A percentile compares a stretch with the other conserved stretches of the same genome.
phyloP scores from a whole-genome alignment of 2,329 filamentous ascomycete species.

The Aspergillus cejpii region DNA sequence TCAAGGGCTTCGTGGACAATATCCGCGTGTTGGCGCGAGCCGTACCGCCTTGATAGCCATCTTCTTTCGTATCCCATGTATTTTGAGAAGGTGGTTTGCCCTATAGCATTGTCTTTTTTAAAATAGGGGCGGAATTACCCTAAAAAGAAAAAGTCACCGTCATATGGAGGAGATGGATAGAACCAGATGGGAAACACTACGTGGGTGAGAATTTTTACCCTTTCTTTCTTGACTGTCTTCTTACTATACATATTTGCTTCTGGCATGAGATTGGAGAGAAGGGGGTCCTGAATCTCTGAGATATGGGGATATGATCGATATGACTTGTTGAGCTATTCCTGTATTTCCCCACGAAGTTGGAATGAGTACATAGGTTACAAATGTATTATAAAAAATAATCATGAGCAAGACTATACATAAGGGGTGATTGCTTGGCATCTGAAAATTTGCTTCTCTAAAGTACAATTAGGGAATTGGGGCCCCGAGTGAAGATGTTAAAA shows the following conservation, averaged over 20 bases:
- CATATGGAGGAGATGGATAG: too few relatives aligned
- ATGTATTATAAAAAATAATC: too few relatives aligned
- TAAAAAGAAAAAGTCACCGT: too few relatives aligned
- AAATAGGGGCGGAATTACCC: too few relatives aligned
- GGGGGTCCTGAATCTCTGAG: too few relatives aligned
- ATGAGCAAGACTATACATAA: too few relatives aligned
- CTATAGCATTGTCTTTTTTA: too few relatives aligned
- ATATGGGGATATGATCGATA: neutral
- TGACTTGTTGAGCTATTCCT: neutral
- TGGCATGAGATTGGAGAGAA: too few relatives aligned
- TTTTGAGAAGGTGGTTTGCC: constrained; percentile 11
- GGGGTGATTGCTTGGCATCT: too few relatives aligned
- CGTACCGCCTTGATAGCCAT: constrained; percentile 26
- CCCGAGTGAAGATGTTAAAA: neutral
- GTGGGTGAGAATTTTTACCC: too few relatives aligned
- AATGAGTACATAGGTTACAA: neutral
- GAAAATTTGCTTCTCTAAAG: neutral
- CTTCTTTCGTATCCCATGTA: too few relatives aligned
- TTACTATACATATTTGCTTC: neutral
- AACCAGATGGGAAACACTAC: too few relatives aligned
- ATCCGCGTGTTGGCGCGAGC: constrained; percentile 41
- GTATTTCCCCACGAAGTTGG: neutral
- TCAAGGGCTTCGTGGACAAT: constrained; percentile 47
- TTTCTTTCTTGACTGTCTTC: neutral
- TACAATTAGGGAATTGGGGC: neutral